Evolutionary conservation across 768 basidiomycete species (phyloP).

Genomic region (Hortiboletus flavorubellus): DNA sequence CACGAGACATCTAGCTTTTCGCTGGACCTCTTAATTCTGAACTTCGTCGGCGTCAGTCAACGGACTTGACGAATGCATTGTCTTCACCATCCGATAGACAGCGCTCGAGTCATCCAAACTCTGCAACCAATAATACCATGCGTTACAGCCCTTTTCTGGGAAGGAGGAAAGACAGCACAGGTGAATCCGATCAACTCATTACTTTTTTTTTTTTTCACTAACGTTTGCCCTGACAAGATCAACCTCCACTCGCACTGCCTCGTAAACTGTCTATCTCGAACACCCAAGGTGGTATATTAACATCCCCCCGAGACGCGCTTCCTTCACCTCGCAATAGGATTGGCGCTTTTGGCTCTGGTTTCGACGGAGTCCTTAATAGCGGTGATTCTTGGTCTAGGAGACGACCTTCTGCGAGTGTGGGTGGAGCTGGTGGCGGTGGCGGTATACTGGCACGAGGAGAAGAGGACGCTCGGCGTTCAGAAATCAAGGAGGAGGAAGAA

Average conservation of each 20-base stretch:
- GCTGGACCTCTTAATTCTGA: constrained; percentile 80
- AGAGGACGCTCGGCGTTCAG: constrained; percentile 39
- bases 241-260: constrained; percentile 49
- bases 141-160: constrained; percentile 57
- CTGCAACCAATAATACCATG: constrained; percentile 51
- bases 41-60: constrained; percentile 80
- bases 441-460: constrained; percentile 39
- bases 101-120: constrained; percentile 49
- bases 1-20: constrained; percentile 58
- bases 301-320: constrained; percentile 57
- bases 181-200: constrained; percentile 32
- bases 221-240: constrained; percentile 44
- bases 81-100: constrained; percentile 57
- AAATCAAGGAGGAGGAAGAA: constrained; percentile 64
- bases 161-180: constrained; percentile 69
- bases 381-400: constrained; percentile 73
- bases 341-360: constrained; percentile 53
- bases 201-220: constrained; percentile 1
- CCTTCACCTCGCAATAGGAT: constrained; percentile 66
- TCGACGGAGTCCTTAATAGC: constrained; percentile 67
- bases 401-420: constrained; percentile 54
- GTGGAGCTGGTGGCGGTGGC: constrained; percentile 38
- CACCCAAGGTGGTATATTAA: constrained; percentile 45
- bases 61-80: constrained; percentile 63
- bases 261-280: constrained; percentile 70